A percentile compares a stretch with the other conserved stretches of the same genome.
Evolutionary conservation across 164 flowering plant genomes (phyloP).

Genomic region (Umbilicus rupestris): DNA sequence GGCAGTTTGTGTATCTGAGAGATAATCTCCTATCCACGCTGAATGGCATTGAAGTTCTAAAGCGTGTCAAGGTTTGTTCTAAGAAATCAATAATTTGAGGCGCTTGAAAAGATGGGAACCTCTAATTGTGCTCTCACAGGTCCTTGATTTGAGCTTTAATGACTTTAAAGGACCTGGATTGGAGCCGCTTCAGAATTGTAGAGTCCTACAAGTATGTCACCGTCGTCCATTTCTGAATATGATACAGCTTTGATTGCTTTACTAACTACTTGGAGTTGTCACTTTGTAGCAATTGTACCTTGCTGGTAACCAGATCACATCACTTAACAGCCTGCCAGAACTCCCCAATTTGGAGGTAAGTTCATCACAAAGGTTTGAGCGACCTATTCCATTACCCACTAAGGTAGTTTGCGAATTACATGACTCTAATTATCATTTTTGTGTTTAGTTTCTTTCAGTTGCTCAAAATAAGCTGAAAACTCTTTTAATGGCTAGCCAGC

Average conservation of each 20-base stretch:
- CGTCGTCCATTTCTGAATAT: not conserved
- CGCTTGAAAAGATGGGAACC: not conserved
- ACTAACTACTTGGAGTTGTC: conserved; percentile 7
- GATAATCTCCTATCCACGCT: conserved; percentile 85
- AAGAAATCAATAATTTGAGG: conserved; percentile 2
- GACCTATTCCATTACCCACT: not conserved
- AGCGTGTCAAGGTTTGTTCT: conserved; percentile 77
- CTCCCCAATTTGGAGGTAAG: conserved; percentile 98
- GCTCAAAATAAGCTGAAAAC: conserved; percentile 95
- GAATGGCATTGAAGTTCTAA: conserved; percentile 89
- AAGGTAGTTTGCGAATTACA: not conserved
- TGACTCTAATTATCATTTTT: not conserved
- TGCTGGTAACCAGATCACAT: conserved; percentile 97
- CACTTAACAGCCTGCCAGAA: conserved; percentile 83
- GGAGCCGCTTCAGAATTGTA: conserved; percentile 94
- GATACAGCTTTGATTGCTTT: not conserved
- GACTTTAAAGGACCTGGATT: conserved; percentile 98
- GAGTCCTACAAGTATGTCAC: conserved; percentile 65
- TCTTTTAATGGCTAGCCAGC: conserved; percentile 94
- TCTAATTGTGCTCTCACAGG: conserved; percentile 31
- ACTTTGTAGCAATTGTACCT: conserved; percentile 86
- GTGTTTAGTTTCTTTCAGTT: conserved; percentile 82
- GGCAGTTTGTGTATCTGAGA: conserved; percentile 98
- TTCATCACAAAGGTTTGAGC: not conserved
- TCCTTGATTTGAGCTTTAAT: conserved; percentile 98